These are phyloP conservation scores for Kazachstania kunashirensis DNA, from an alignment of 805 yeast species.

Conservation along the genomic window DNA sequence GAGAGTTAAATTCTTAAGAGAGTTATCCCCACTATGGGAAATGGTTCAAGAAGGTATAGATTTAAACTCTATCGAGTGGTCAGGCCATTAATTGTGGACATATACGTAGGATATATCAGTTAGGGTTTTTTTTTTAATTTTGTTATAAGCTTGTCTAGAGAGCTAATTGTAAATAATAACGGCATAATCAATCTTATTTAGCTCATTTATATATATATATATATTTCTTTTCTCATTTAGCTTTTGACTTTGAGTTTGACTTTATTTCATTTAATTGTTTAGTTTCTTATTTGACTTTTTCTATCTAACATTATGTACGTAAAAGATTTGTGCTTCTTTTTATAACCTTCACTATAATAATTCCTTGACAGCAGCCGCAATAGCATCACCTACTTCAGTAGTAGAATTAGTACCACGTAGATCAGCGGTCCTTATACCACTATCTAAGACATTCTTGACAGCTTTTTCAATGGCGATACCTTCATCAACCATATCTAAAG, in stretches of 20 bases:
- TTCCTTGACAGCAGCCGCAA: conserved; percentile 61
- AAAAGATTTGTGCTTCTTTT: too few relatives aligned
- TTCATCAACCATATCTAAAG: conserved; percentile 72
- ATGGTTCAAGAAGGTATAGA: conserved; percentile 99
- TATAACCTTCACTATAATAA: too few relatives aligned
- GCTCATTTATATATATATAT: too few relatives aligned
- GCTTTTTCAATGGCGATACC: conserved; percentile 86
- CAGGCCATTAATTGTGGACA: conserved; percentile 81
- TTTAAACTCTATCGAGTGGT: conserved; percentile 89
- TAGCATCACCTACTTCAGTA: conserved; percentile 87
- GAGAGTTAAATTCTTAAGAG: conserved; percentile 84
- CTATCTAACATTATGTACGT: too few relatives aligned
- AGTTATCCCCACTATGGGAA: conserved; percentile 94
- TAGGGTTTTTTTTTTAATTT: conserved; percentile 1
- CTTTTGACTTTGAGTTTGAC: too few relatives aligned
- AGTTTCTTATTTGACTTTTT: too few relatives aligned
- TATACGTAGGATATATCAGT: too few relatives aligned
- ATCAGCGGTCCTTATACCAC: conserved; percentile 81
- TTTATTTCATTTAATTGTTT: too few relatives aligned
- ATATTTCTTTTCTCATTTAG: too few relatives aligned
- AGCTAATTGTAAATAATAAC: too few relatives aligned
- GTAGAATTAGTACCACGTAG: conserved; percentile 81
- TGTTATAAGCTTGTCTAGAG: too few relatives aligned
- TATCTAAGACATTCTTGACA: conserved; percentile 70
- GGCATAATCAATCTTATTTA: too few relatives aligned